These are phyloP conservation scores for Ascochyta viciae-villosae DNA, from an alignment of 2,329 filamentous ascomycete species.

Conservation along the genomic window DNA sequence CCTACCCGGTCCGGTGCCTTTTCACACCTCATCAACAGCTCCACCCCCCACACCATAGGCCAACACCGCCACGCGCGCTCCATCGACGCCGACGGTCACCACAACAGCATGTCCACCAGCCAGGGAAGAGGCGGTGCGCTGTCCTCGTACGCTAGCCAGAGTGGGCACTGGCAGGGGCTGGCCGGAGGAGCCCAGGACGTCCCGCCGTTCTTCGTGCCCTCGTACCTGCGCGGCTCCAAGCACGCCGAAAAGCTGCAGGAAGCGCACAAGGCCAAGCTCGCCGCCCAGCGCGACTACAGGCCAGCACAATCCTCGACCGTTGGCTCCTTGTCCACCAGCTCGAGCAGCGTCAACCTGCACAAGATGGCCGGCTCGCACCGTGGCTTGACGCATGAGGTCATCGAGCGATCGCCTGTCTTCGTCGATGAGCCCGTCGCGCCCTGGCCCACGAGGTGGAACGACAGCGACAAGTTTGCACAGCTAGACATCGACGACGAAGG, in stretches of 20 bases:
- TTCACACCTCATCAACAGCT: slow-evolving; percentile 62
- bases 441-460: slow-evolving; percentile 86
- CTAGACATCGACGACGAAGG: slow-evolving; percentile 80
- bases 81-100: slow-evolving; percentile 59
- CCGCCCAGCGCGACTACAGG: slow-evolving; percentile 54
- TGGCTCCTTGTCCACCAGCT: slow-evolving; percentile 61
- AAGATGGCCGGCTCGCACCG: slow-evolving; percentile 72
- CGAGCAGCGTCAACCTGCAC: slow-evolving; percentile 65
- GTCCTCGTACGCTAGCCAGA: slow-evolving; percentile 58
- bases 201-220: slow-evolving; percentile 77
- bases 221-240: slow-evolving; percentile 79
- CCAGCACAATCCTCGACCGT: slow-evolving; percentile 55
- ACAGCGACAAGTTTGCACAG: slow-evolving; percentile 73
- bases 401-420: slow-evolving; percentile 73
- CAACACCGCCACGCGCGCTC: slow-evolving; percentile 48
- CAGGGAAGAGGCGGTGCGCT: slow-evolving; percentile 53
- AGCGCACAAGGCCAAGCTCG: slow-evolving; percentile 67
- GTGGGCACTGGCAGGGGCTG: slow-evolving; percentile 45
- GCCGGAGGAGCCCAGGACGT: slow-evolving; percentile 36
- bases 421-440: slow-evolving; percentile 68
- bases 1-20: slow-evolving; percentile 54
- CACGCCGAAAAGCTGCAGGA: slow-evolving; percentile 80
- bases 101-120: slow-evolving; percentile 51
- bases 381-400: slow-evolving; percentile 82
- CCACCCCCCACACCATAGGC: slow-evolving; percentile 30